A percentile compares a stretch with the other conserved stretches of the same genome.
phyloP scores from a whole-genome alignment of 192 early-diverging fungal species.

The Linnemannia elongata region DNA sequence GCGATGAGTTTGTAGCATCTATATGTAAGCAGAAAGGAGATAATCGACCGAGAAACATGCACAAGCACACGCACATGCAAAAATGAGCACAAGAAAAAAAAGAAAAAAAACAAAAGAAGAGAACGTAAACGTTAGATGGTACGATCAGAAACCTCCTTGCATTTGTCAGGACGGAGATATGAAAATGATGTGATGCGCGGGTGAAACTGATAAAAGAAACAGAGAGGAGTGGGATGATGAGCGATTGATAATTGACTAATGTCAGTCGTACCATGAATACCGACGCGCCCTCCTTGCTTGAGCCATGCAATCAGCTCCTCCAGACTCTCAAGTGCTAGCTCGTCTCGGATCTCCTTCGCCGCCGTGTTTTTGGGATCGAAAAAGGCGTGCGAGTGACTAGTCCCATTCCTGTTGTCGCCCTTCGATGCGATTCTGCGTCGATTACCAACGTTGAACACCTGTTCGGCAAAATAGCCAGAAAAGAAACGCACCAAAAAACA shows the following conservation, averaged over 20 bases:
- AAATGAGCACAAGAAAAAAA: not conserved
- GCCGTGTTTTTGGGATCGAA: constrained; percentile 93
- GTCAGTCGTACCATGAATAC: constrained; percentile 70
- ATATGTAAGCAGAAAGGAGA: constrained; percentile 42
- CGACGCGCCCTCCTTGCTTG: constrained; percentile 88
- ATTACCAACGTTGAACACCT: constrained; percentile 97
- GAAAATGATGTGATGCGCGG: not conserved
- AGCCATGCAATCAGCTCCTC: constrained; percentile 95
- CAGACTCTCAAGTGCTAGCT: constrained; percentile 90
- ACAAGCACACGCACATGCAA: not conserved
- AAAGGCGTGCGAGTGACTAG: constrained; percentile 85
- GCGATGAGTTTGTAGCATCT: constrained; percentile 97
- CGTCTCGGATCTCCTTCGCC: constrained; percentile 83
- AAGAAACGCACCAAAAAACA: not conserved
- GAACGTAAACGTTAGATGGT: not conserved
- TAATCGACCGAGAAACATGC: not conserved
- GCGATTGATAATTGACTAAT: not conserved
- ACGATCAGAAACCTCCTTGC: not conserved
- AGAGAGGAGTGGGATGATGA: too few species aligned
- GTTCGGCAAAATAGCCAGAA: constrained; percentile 35
- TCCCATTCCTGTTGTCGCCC: constrained; percentile 56
- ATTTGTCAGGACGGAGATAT: not conserved
- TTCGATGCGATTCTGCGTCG: constrained; percentile 79
- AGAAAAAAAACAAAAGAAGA: not conserved
- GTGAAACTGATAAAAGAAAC: not conserved